These are phyloP conservation scores for Tranzscheliella williamsii DNA, from an alignment of 1,284 basidiomycete genomes.

Conservation along the genomic window DNA sequence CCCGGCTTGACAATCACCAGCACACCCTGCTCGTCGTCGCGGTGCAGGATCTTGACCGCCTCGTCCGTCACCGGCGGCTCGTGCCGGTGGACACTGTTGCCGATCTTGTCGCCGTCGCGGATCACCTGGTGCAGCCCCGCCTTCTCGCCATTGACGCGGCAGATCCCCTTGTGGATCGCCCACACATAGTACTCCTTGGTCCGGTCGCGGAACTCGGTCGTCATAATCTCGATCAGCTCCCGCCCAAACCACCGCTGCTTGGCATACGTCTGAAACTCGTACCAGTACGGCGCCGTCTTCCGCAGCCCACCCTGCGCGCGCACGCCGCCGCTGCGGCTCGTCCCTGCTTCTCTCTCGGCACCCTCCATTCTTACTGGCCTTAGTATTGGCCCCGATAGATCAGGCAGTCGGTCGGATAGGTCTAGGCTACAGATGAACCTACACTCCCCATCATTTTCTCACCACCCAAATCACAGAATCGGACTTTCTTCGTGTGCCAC, in stretches of 20 bases:
- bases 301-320: slow-evolving; percentile 31
- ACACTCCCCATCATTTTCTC: no score
- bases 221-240: slow-evolving; percentile 67
- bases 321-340: no score
- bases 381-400: no score
- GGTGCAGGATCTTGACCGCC: slow-evolving; percentile 77
- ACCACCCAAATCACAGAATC: no score
- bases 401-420: no score
- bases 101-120: slow-evolving; percentile 81
- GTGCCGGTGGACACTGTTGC: slow-evolving; percentile 91
- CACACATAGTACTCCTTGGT: slow-evolving; percentile 62
- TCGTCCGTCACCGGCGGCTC: slow-evolving; percentile 91
- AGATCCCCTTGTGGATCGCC: slow-evolving; percentile 86
- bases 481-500: no score
- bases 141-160: slow-evolving; percentile 83
- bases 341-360: no score
- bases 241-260: slow-evolving; percentile 86
- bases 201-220: slow-evolving; percentile 62
- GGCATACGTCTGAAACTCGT: slow-evolving; percentile 71
- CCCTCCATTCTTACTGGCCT: no score
- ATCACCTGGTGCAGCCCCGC: slow-evolving; percentile 80
- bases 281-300: slow-evolving; percentile 57
- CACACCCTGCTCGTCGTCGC: slow-evolving; percentile 78
- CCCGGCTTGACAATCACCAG: slow-evolving; percentile 73
- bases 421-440: no score